Base-by-base conservation (phyloP, 2,329 filamentous ascomycete genomes). In the Tolypocladium nubicola region DNA sequence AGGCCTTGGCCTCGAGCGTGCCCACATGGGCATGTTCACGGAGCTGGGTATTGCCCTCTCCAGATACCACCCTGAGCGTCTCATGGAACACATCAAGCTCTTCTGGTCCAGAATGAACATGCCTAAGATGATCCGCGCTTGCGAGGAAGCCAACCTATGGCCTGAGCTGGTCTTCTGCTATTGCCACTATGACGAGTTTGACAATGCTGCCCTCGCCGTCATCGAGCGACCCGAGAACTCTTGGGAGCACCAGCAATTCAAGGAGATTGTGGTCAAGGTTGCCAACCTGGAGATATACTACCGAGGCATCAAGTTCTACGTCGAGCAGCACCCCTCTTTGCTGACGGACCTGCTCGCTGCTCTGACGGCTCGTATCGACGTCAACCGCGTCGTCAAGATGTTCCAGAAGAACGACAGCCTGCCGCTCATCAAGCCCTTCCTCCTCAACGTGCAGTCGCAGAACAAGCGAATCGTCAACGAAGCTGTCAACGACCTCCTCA, bases 191-290 rank as follows among this genome's bases (percentile, higher is more conserved):
- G 95, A 99, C 64, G 95, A 99, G 71, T 97, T 88, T 74, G 95
- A 99, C 75, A 97, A 99, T 68, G 94, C 94, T 50, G 91, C 92
- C 53, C 82, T 99, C 56, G 90, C 94, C 21, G 96, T 99, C 78
- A 99, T 99, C 84, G 94, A 99, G 79, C 90, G 91, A 65, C 89
- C 94, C 14, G 87, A 95, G 63, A 95, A 97, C 78, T 92, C 94
- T 1, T 99, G 94, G 94, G 95, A 99, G 73, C 94, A 99, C 76
- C 91, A 97, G 72, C 94, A 95, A 53, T 99, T 99, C 86, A 99
- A 99, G 81, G 95, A 99, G 70, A 97, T 96, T 55, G 82, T 96
- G 58, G 86, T 96, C 76, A 99, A 99, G 83, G 93, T 97, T 63
- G 90, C 92, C 68, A 99, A 99, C 76, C 77, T 99, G 68, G 95